These are phyloP conservation scores for Nothopassalora personata DNA, from an alignment of 2,329 filamentous ascomycete genomes.

Conservation along the genomic window DNA sequence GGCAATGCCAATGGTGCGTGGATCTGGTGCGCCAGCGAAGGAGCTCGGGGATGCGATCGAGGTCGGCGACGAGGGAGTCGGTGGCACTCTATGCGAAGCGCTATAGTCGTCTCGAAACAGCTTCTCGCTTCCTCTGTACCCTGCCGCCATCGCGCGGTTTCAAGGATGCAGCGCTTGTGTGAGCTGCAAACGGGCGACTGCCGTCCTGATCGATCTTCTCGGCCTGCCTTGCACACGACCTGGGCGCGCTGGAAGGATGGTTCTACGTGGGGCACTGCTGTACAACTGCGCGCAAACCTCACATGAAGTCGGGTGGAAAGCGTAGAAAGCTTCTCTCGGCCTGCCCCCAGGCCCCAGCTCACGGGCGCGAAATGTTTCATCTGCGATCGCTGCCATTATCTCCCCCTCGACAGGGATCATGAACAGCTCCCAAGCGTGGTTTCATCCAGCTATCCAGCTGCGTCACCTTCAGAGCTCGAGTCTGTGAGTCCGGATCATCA, in stretches of 20 bases:
- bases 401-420: too few species aligned
- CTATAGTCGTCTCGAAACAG: constrained; percentile 20
- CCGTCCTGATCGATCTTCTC: neutral
- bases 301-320: neutral
- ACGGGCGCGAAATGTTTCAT: too few species aligned
- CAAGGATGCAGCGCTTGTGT: neutral
- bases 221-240: neutral
- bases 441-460: neutral
- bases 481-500: neutral
- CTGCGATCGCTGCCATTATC: too few species aligned
- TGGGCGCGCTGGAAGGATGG: neutral
- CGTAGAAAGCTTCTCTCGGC: neutral
- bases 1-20: constrained; percentile 1
- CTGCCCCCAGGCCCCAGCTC: neutral
- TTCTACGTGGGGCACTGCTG: neutral
- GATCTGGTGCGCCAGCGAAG: neutral
- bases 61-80: constrained; percentile 5
- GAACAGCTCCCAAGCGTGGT: neutral
- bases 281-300: neutral
- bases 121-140: constrained; percentile 12
- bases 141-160: constrained; percentile 15
- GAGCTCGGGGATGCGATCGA: constrained; percentile 2
- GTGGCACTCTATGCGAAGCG: constrained; percentile 17
- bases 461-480: neutral
- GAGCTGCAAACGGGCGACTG: neutral